Evolutionary conservation across 1,284 basidiomycete species (phyloP).

Genomic region (Austroboletus novae-zelandiae): DNA sequence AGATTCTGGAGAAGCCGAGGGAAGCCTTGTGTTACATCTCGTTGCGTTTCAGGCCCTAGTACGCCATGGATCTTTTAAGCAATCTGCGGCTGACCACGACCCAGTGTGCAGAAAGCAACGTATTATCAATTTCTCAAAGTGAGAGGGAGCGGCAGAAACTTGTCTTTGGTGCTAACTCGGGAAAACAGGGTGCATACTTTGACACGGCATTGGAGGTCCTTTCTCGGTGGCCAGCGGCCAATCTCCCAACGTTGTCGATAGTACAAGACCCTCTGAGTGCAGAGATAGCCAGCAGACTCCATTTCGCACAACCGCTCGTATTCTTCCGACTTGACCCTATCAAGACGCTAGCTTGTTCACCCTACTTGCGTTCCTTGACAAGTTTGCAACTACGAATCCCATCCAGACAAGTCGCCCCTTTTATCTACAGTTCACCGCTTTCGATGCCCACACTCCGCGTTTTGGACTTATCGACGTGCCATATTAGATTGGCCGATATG

Average conservation of each 20-base stretch:
- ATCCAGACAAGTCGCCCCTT: conserved; percentile 47
- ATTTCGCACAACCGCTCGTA: conserved; percentile 72
- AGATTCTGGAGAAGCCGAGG: conserved; percentile 47
- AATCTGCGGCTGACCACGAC: conserved; percentile 2
- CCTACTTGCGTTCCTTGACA: conserved; percentile 39
- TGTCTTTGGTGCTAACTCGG: conserved; percentile 2
- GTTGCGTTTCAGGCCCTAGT: conserved; percentile 71
- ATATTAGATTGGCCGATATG: conserved; percentile 46
- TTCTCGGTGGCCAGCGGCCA: conserved; percentile 52
- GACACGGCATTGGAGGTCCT: conserved; percentile 56
- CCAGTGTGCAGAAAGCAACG: conserved; percentile 62
- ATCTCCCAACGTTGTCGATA: conserved; percentile 53
- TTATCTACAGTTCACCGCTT: conserved; percentile 36
- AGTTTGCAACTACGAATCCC: conserved; percentile 61
- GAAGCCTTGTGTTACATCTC: conserved; percentile 43
- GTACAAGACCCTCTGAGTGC: conserved; percentile 61
- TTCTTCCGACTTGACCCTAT: conserved; percentile 63
- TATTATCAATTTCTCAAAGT: conserved; percentile 70
- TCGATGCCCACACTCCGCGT: conserved; percentile 43
- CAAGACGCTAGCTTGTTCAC: conserved; percentile 45
- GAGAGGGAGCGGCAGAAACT: not conserved
- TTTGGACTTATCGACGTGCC: conserved; percentile 63
- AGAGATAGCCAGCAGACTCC: conserved; percentile 29
- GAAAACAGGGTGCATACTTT: conserved; percentile 63
- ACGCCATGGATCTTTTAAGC: conserved; percentile 24